Conservation (phyloP, 768 basidiomycete species). For the Xerocomellus dryophilus region DNA sequence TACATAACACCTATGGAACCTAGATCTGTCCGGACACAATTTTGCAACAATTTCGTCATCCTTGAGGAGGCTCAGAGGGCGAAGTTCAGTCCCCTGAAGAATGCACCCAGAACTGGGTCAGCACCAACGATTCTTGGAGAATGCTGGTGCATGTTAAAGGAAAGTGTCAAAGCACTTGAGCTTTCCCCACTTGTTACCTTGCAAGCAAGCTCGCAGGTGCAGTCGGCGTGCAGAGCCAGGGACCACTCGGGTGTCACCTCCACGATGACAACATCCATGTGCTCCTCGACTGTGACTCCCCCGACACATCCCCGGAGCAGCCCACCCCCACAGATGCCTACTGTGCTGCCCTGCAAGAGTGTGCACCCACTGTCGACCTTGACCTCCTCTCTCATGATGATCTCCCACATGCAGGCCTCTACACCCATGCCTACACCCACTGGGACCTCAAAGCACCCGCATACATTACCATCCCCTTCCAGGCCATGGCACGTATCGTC, state of each 20-base stretch:
- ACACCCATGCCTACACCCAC: conserved; percentile 83
- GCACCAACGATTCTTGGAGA: too few species aligned
- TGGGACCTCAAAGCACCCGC: conserved; percentile 89
- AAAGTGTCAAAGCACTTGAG: too few species aligned
- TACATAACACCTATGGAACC: too few species aligned
- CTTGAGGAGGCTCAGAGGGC: conserved; percentile 84
- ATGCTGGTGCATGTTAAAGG: too few species aligned
- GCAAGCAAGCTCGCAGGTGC: conserved; percentile 82
- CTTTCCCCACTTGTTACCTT: too few species aligned
- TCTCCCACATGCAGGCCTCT: conserved; percentile 84
- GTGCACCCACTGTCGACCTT: conserved; percentile 77
- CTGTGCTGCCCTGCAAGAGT: conserved; percentile 67
- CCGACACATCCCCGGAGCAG: conserved; percentile 74
- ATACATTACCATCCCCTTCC: conserved; percentile 92
- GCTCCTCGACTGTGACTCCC: conserved; percentile 92
- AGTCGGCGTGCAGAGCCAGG: conserved; percentile 60
- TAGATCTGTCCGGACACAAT: too few species aligned
- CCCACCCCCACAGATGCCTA: conserved; percentile 42
- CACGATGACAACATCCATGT: conserved; percentile 93
- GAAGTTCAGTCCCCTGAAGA: conserved; percentile 97
- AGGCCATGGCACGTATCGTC: conserved; percentile 92
- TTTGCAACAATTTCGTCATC: conserved; percentile 71
- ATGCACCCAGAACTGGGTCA: conserved; percentile 87
- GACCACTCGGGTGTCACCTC: conserved; percentile 78
- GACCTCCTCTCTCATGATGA: conserved; percentile 95